phyloP scores from a whole-genome alignment of 2,329 filamentous ascomycete genomes.

The Fusarium coicis region DNA sequence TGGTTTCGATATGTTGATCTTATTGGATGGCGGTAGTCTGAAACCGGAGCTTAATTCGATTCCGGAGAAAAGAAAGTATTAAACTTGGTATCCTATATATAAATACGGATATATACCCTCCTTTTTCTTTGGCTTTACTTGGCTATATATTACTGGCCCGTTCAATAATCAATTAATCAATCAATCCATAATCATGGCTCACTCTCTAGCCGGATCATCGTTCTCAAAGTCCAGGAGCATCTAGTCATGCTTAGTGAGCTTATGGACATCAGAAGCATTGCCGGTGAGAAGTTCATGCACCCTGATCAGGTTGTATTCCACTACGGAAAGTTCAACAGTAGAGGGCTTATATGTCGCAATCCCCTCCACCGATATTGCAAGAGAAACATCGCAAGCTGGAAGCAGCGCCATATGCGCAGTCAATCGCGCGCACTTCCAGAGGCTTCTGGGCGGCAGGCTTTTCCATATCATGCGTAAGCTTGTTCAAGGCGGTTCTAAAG shows the following conservation, averaged over 20 bases:
- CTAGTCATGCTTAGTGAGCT: neutral
- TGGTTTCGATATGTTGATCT: neutral
- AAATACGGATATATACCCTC: neutral
- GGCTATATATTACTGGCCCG: neutral
- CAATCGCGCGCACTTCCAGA: neutral
- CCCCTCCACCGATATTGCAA: neutral
- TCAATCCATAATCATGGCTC: conserved; percentile 60
- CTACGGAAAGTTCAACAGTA: neutral
- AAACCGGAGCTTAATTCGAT: neutral
- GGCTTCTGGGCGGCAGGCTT: neutral
- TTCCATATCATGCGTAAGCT: neutral
- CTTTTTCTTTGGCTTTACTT: conserved; percentile 8
- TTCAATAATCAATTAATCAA: neutral
- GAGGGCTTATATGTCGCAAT: neutral
- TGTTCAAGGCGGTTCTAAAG: neutral
- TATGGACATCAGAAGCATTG: neutral
- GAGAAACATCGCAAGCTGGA: neutral
- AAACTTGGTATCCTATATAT: neutral
- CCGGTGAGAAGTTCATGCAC: neutral
- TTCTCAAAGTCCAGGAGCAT: neutral
- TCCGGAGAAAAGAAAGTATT: conserved; percentile 9
- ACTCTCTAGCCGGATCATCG: neutral
- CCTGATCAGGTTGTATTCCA: neutral
- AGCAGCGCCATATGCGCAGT: neutral
- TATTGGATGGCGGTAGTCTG: conserved; percentile 4